A percentile compares a stretch with the other conserved stretches of the same genome.
phyloP scores from a whole-genome alignment of 495 filamentous ascomycete genomes.

The Podospora anserina region DNA sequence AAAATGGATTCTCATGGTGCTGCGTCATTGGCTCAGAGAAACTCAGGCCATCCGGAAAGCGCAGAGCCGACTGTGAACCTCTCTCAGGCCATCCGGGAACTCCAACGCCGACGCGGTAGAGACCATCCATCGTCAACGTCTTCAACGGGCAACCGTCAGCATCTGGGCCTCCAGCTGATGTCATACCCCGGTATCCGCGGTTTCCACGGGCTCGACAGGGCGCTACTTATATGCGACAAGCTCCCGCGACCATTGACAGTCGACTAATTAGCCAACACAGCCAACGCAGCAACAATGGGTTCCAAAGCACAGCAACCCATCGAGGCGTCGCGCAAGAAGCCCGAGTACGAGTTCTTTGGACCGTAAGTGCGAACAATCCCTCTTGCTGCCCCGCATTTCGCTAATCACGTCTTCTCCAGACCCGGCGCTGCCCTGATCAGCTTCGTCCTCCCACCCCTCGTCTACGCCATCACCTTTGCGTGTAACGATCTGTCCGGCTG shows the following conservation, averaged over 20 bases:
- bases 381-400: not conserved
- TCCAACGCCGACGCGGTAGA: not conserved
- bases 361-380: constrained; percentile 61
- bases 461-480: constrained; percentile 73
- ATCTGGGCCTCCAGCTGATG: not conserved
- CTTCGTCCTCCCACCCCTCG: constrained; percentile 69
- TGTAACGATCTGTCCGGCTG: constrained; percentile 94
- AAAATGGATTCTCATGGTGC: not conserved
- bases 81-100: not conserved
- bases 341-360: constrained; percentile 47
- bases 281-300: not conserved
- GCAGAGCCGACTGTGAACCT: not conserved
- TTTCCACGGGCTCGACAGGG: not conserved
- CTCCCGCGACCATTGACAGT: not conserved
- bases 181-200: not conserved
- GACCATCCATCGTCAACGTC: not conserved
- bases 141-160: not conserved
- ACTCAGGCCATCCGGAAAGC: constrained; percentile 13
- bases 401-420: constrained; percentile 44
- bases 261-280: not conserved
- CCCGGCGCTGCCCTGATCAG: constrained; percentile 70
- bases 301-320: not conserved
- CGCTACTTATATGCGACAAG: not conserved
- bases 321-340: constrained; percentile 1
- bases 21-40: not conserved